phyloP scores from a whole-genome alignment of 176 grass and related monocot species.

The Leersia perrieri region DNA sequence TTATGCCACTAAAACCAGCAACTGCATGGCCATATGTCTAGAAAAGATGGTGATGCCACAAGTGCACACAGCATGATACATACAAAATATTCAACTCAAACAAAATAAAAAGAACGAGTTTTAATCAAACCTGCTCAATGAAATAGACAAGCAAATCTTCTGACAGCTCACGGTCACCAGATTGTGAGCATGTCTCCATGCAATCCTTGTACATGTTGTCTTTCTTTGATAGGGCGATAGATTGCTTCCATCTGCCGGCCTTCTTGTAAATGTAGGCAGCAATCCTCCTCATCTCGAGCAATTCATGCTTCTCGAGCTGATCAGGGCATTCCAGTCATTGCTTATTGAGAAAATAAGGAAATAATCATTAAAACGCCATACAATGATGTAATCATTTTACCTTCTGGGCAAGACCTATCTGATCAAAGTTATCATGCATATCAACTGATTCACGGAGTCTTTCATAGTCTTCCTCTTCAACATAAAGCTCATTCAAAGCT shows the following conservation, averaged over 20 bases:
- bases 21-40: background rate
- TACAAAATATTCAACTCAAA: background rate
- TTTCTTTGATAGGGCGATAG: constrained; percentile 92
- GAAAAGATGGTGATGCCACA: background rate
- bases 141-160: constrained; percentile 97
- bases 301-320: constrained; percentile 97
- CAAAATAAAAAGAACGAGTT: background rate
- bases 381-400: constrained; percentile 30
- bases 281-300: constrained; percentile 98
- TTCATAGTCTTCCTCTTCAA: constrained; percentile 95
- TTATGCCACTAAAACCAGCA: constrained; percentile 1
- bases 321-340: constrained; percentile 7
- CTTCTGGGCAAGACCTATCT: constrained; percentile 97
- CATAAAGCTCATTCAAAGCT: constrained; percentile 94
- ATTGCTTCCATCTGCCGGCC: constrained; percentile 96
- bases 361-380: background rate
- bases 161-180: constrained; percentile 80
- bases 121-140: constrained; percentile 74
- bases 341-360: constrained; percentile 11
- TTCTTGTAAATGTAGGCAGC: constrained; percentile 99
- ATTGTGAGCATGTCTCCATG: constrained; percentile 99
- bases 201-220: constrained; percentile 98
- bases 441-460: constrained; percentile 95
- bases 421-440: constrained; percentile 97
- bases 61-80: background rate